A percentile compares a stretch with the other conserved stretches of the same genome.
Conservation (phyloP, 176 grass and related monocot genomes). For the Tillandsia leiboldiana region DNA sequence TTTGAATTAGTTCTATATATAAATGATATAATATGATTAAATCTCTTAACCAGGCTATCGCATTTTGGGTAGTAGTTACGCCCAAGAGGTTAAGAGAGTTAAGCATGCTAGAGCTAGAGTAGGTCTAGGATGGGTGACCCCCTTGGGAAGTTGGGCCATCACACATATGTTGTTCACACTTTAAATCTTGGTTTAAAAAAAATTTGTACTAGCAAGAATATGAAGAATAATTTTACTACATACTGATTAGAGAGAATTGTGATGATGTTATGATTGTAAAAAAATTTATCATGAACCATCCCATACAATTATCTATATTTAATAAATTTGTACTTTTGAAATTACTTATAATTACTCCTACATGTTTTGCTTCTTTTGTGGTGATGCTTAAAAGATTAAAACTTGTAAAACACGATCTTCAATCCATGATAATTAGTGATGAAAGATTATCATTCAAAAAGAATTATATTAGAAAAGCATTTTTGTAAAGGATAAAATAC, state of each 20-base stretch:
- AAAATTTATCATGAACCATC: constrained; percentile 12
- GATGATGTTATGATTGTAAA: neutral
- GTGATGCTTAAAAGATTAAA: constrained; percentile 3
- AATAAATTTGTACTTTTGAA: constrained; percentile 19
- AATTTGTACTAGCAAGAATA: constrained; percentile 4
- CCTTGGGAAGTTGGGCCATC: too few species aligned
- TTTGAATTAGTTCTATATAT: too few species aligned
- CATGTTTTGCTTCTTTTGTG: constrained; percentile 4
- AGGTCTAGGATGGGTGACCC: too few species aligned
- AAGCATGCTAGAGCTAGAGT: too few species aligned
- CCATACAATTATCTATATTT: constrained; percentile 1
- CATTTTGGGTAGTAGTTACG: too few species aligned
- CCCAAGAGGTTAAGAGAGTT: too few species aligned
- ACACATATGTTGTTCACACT: too few species aligned
- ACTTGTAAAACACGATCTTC: neutral
- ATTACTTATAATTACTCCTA: constrained; percentile 12
- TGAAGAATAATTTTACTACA: neutral
- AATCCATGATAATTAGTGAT: constrained; percentile 8
- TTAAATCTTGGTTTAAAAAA: neutral
- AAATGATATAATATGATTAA: too few species aligned
- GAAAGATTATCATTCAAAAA: neutral
- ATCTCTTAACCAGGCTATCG: too few species aligned
- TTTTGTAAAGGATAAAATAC: neutral
- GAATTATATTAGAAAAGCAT: neutral
- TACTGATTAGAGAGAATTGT: neutral